These are phyloP conservation scores for Candida glucosophila DNA, from an alignment of 1,139 yeast species.

Conservation along the genomic window DNA sequence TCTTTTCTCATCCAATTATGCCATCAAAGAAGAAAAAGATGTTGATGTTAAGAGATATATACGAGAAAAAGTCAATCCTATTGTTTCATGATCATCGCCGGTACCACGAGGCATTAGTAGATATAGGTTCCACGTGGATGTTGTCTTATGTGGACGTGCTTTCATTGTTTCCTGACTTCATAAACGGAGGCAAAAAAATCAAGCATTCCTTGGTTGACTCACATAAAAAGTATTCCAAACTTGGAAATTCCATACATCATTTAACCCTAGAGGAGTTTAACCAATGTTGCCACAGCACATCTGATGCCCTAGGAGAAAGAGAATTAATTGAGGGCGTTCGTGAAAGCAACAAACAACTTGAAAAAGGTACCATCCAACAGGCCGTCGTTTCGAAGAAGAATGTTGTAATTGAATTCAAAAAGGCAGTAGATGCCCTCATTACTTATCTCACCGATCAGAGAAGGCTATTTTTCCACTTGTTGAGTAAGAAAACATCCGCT, in stretches of 20 bases:
- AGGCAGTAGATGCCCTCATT: slow-evolving; percentile 44
- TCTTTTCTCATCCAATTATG: slow-evolving; percentile 13
- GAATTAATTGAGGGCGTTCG: background rate
- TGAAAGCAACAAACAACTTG: too few relatives aligned
- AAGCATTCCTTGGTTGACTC: too few relatives aligned
- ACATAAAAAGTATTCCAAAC: too few relatives aligned
- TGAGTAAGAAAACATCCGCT: slow-evolving; percentile 14
- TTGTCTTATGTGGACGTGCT: slow-evolving; percentile 27
- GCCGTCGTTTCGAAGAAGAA: slow-evolving; percentile 16
- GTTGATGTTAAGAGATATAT: slow-evolving; percentile 23
- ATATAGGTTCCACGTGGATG: slow-evolving; percentile 36
- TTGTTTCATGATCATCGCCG: slow-evolving; percentile 26
- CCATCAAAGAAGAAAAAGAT: slow-evolving; percentile 20
- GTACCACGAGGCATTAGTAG: slow-evolving; percentile 35
- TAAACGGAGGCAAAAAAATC: slow-evolving; percentile 17
- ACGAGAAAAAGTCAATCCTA: slow-evolving; percentile 22
- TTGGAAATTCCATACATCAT: background rate
- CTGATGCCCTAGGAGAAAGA: slow-evolving; percentile 7
- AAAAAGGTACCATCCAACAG: too few relatives aligned
- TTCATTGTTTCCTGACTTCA: slow-evolving; percentile 30
- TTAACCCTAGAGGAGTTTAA: slow-evolving; percentile 3
- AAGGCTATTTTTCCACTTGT: slow-evolving; percentile 32
- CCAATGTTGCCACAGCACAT: slow-evolving; percentile 18
- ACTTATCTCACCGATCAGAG: slow-evolving; percentile 51
- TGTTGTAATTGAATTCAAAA: slow-evolving; percentile 20